phyloP scores from a whole-genome alignment of 1,284 basidiomycete genomes.

The Tranzscheliella williamsii region DNA sequence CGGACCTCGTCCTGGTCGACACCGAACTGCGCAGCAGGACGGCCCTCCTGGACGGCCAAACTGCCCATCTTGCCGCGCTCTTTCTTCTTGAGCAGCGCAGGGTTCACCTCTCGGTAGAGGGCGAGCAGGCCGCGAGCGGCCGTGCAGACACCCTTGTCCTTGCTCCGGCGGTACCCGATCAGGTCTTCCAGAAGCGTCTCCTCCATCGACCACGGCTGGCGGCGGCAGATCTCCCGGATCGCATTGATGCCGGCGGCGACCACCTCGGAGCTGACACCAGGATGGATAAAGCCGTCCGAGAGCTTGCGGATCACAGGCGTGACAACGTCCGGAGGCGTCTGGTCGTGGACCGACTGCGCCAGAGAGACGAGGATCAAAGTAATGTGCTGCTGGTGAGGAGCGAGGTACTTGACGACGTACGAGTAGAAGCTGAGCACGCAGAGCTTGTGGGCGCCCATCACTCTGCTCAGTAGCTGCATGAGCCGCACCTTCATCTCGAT shows the following conservation, averaged over 20 bases:
- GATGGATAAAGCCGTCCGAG: slow-evolving; percentile 94
- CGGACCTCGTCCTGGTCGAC: slow-evolving; percentile 71
- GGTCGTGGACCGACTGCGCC: slow-evolving; percentile 92
- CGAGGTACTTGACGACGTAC: slow-evolving; percentile 89
- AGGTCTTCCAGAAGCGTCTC: slow-evolving; percentile 89
- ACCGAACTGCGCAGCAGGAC: slow-evolving; percentile 71
- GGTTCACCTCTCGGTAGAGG: slow-evolving; percentile 95
- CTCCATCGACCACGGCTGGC: slow-evolving; percentile 95
- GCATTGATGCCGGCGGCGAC: slow-evolving; percentile 94
- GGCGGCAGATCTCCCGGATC: slow-evolving; percentile 85
- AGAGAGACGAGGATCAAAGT: slow-evolving; percentile 92
- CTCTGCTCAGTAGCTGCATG: slow-evolving; percentile 95
- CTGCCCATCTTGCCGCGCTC: slow-evolving; percentile 67
- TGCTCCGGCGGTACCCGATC: slow-evolving; percentile 90
- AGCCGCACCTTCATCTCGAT: slow-evolving; percentile 96
- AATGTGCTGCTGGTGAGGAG: slow-evolving; percentile 88
- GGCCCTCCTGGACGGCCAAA: slow-evolving; percentile 48
- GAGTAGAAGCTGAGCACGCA: slow-evolving; percentile 96
- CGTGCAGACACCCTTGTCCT: slow-evolving; percentile 88
- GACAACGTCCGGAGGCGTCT: slow-evolving; percentile 90
- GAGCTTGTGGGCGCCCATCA: slow-evolving; percentile 90
- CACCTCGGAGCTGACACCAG: slow-evolving; percentile 92
- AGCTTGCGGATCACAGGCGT: slow-evolving; percentile 88
- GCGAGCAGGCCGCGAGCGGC: slow-evolving; percentile 85
- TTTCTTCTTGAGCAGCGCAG: slow-evolving; percentile 82